These are phyloP conservation scores for Oidium heveae DNA, from an alignment of 2,329 filamentous ascomycete species.

Conservation along the genomic window DNA sequence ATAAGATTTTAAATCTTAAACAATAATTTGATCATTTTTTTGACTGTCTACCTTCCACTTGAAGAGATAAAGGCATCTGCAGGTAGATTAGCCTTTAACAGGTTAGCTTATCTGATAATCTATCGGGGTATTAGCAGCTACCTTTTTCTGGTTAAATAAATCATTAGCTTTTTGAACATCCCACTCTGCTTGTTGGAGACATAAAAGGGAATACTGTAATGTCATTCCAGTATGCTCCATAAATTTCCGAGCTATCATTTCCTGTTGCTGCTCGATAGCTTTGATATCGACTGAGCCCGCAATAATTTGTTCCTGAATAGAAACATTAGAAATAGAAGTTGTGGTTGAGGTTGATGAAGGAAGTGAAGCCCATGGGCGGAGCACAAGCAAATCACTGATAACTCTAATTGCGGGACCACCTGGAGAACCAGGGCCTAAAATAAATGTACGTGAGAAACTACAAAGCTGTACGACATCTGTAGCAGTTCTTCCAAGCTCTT, in stretches of 20 bases:
- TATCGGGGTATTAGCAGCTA: constrained; percentile 14
- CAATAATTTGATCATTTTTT: no score
- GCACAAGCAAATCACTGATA: constrained; percentile 51
- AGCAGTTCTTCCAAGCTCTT: constrained; percentile 37
- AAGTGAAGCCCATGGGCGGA: constrained; percentile 37
- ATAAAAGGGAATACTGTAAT: constrained; percentile 52
- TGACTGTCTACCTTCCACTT: no score
- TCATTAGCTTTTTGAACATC: constrained; percentile 49
- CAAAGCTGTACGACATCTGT: constrained; percentile 32
- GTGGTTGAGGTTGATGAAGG: constrained; percentile 10
- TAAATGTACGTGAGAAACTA: constrained; percentile 61
- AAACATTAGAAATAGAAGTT: not conserved
- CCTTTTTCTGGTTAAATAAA: constrained; percentile 54
- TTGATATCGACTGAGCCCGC: constrained; percentile 5
- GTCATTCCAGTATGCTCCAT: constrained; percentile 61
- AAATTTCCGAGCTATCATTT: constrained; percentile 50
- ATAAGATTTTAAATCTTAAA: no score
- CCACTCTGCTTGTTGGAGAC: constrained; percentile 57
- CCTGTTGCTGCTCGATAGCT: constrained; percentile 19
- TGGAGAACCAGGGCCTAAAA: constrained; percentile 49
- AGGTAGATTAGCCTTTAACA: constrained; percentile 20
- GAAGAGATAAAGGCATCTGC: constrained; percentile 20
- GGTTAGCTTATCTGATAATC: constrained; percentile 2
- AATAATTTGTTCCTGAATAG: not conserved
- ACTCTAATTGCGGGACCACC: constrained; percentile 36